Evolutionary conservation across 805 yeast genomes (phyloP), one percentile per base, ranked within the genome.

Genomic region (Hanseniaspora meyeri): DNA sequence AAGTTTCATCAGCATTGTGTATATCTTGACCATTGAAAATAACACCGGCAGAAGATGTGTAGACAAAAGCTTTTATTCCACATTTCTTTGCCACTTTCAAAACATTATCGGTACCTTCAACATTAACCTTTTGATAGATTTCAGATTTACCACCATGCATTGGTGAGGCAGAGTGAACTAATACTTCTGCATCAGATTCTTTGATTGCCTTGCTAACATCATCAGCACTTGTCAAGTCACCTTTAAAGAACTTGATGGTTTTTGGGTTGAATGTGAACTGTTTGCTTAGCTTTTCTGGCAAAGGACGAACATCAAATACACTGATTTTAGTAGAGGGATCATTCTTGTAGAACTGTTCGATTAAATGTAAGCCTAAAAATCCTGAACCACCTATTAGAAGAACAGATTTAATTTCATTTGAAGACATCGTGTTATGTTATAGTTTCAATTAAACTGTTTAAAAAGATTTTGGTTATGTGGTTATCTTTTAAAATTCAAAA

Each of bases 11-110:
- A 1, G 95, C 98, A 65, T 95, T 93, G 63, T 78, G 79, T 55
- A 93, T 75, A 65, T 91, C 95, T 59, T 81, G 84, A n/a, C 99
- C 99, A 67, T 91, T 87, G 74, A 93, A 93, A 36, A 90, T 85
- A 31, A 93, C 98, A 61, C 98, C 97, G 0, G 98, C 97, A 1
- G 96, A 87, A 0, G 97, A 90, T 1, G 99, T 93, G 72, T 90
- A 93, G 1, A 93, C 95, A 40, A 93, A 73, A 0, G 90, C 91
- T 59, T 76, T 77, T 4, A 73, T 71, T 11, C 69, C 68, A 47
- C 72, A 64, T 48, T 71, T 72, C 62, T 78, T 74, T 47, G 90
- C 81, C 51, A 83, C 83, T 48, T 77, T 72, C 43, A 91, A 71
- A 38, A 93, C 77, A 60, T 83, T 87, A 57, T 74, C 72, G 1